These are phyloP conservation scores for Rubroshorea leprosula DNA, from an alignment of 345 rosid species.

Conservation along the genomic window DNA sequence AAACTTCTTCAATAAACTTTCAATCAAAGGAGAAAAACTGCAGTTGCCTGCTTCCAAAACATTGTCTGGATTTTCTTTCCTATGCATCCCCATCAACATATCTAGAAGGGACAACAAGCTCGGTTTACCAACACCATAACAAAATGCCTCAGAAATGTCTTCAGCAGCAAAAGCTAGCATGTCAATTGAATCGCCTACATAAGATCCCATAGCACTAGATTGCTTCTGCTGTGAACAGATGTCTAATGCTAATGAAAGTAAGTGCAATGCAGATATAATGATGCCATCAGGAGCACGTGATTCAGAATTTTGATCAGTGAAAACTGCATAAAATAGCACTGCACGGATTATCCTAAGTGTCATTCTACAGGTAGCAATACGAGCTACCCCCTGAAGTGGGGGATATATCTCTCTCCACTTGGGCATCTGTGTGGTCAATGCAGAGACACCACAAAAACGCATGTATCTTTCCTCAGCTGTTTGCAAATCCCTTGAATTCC, in stretches of 20 bases:
- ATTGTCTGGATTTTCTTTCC: constrained; percentile 37
- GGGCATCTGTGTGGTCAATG: constrained; percentile 80
- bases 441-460: constrained; percentile 64
- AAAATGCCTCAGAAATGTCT: constrained; percentile 46
- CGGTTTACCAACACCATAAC: constrained; percentile 44
- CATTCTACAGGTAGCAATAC: constrained; percentile 68
- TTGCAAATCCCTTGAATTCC: constrained; percentile 88
- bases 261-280: constrained; percentile 68
- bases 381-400: constrained; percentile 64
- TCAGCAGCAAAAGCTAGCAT: constrained; percentile 56
- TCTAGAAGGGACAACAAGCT: constrained; percentile 92
- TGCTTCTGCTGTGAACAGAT: constrained; percentile 54
- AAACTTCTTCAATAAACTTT: constrained; percentile 64
- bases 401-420: constrained; percentile 71
- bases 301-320: constrained; percentile 45
- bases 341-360: constrained; percentile 65
- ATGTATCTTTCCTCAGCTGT: constrained; percentile 89
- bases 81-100: constrained; percentile 60
- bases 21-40: constrained; percentile 68
- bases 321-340: constrained; percentile 68
- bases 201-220: constrained; percentile 22
- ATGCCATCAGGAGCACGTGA: constrained; percentile 76
- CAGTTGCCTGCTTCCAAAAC: constrained; percentile 58
- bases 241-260: constrained; percentile 73
- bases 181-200: constrained; percentile 36